phyloP scores from a whole-genome alignment of 192 early-diverging fungal genomes.

The Rhizophagus prolifer region DNA sequence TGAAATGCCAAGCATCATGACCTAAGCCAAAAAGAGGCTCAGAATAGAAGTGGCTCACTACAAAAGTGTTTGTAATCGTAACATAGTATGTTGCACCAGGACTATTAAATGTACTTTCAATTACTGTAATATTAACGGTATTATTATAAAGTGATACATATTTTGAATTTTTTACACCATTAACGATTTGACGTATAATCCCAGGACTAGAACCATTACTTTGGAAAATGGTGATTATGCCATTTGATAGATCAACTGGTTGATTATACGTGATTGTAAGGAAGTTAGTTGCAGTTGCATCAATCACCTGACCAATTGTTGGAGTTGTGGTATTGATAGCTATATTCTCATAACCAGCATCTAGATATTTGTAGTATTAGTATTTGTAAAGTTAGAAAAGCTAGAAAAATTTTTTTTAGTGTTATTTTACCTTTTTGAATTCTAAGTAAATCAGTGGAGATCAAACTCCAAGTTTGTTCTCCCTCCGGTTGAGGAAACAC shows the following conservation, averaged over 20 bases:
- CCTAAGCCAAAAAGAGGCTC: background rate
- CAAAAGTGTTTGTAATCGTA: background rate
- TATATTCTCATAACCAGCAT: background rate
- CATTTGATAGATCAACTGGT: background rate
- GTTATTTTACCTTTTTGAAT: background rate
- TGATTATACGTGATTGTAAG: background rate
- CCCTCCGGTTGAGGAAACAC: background rate
- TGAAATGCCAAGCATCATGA: background rate
- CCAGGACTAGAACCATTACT: no score
- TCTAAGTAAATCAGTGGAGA: background rate
- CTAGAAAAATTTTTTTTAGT: background rate
- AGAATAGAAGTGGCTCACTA: background rate
- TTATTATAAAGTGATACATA: background rate
- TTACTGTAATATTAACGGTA: background rate
- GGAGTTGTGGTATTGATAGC: background rate
- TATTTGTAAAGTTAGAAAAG: background rate
- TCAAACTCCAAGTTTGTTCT: background rate
- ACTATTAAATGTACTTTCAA: background rate
- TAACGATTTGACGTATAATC: background rate
- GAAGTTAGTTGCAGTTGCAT: background rate
- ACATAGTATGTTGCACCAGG: constrained; percentile 4
- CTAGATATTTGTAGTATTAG: background rate
- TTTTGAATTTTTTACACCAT: background rate
- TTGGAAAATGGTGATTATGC: constrained; percentile 8
- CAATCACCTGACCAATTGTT: background rate